Evolutionary conservation across 805 yeast species (phyloP), one percentile per base, ranked within the genome.

Genomic region (Diddensiella caesifluorescens): DNA sequence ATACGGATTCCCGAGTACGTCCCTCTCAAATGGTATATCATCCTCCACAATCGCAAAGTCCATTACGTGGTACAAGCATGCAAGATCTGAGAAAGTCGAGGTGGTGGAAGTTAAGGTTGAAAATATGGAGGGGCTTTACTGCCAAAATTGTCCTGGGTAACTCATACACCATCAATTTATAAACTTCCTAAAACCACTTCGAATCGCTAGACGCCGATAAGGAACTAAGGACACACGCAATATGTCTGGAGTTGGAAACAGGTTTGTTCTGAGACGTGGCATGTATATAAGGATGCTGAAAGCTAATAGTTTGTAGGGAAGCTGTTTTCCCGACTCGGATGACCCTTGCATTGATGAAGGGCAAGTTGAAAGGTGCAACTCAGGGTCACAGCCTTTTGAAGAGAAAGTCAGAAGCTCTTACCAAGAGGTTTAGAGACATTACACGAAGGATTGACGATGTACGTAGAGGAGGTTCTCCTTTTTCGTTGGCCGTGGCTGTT

Each of bases 321-420:
- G 94, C 86, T 61, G 97, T 89, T 35, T 89, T 89, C 65, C 96
- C 97, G 25, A 89, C 97, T 39, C 89, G 97, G 67, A 89, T 89
- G 97, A 90, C 97, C 46, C 76, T 90, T 53, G 88, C 95, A 37
- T 64, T 85, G 46, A 92, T 92, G 97, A 92, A 92, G 71, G 76
- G 84, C 47, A 92, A 92, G 65, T 77, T 92, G 61, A 90, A 89
- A 67, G 98, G 98, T 42, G 98, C 98, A 1, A 89, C 86, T 57
- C 95, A 86, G 59, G 98, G 98, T 27, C 95, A 92, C 63, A 84
- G 94, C 12, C 71, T 90, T 51, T 70, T 90, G 64, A 90, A 90
- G 70, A 78, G 97, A 66, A 90, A 90, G 64, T 88, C 97, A 4
- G 98, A 90, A 67, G 98, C 98, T 0, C 73, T 90, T 61, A 92